Percentiles rank a stretch among this genome's conserved stretches.
These are phyloP conservation scores for Dictyophora rubrovolvata DNA, from an alignment of 768 basidiomycete genomes.

Conservation along the genomic window DNA sequence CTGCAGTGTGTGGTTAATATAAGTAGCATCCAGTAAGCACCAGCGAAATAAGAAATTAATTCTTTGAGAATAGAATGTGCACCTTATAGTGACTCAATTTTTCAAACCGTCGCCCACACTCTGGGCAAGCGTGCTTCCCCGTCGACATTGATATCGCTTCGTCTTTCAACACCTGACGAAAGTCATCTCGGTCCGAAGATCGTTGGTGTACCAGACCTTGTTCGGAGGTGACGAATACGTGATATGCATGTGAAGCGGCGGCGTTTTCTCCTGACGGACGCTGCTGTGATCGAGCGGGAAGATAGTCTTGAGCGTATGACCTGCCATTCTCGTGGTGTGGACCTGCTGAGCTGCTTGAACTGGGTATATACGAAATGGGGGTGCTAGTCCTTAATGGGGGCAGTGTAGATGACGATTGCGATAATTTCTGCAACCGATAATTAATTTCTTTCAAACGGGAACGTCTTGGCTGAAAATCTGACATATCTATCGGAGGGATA, in stretches of 20 bases:
- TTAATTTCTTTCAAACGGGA: neutral
- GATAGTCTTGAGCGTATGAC: neutral
- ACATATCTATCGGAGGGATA: neutral
- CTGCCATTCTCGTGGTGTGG: neutral
- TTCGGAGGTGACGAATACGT: slow-evolving; percentile 3
- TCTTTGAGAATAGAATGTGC: no score
- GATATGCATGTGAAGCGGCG: neutral
- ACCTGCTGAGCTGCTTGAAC: neutral
- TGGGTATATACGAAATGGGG: neutral
- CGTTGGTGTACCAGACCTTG: slow-evolving; percentile 8
- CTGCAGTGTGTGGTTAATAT: neutral
- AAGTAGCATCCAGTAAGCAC: neutral
- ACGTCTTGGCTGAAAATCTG: neutral
- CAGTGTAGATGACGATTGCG: neutral
- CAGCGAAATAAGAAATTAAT: neutral
- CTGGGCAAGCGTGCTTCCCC: slow-evolving; percentile 6
- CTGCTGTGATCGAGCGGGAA: neutral
- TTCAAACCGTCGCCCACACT: slow-evolving; percentile 8
- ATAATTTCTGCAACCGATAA: neutral
- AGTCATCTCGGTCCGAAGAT: slow-evolving; percentile 3
- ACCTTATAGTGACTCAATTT: slow-evolving; percentile 8
- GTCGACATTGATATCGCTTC: slow-evolving; percentile 8
- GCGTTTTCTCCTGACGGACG: neutral
- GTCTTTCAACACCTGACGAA: slow-evolving; percentile 1
- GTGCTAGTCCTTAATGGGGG: neutral